phyloP scores from a whole-genome alignment of 768 basidiomycete species.

The Russula olivacea region DNA sequence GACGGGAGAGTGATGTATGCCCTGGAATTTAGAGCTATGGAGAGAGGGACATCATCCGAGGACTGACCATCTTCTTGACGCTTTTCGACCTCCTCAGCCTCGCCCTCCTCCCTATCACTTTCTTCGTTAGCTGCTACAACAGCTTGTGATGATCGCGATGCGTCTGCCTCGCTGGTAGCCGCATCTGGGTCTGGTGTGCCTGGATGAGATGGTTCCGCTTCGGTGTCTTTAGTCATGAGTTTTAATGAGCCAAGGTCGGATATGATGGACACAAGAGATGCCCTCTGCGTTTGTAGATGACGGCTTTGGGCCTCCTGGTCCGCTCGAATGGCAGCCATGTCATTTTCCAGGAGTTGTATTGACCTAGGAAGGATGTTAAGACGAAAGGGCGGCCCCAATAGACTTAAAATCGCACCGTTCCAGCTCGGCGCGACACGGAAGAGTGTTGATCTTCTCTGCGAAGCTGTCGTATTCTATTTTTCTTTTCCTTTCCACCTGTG shows the following conservation, averaged over 20 bases:
- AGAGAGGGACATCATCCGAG: constrained; percentile 29
- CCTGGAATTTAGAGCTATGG: constrained; percentile 31
- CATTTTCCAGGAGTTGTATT: constrained; percentile 65
- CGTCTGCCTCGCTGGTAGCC: constrained; percentile 27
- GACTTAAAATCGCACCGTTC: constrained; percentile 51
- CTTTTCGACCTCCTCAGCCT: constrained; percentile 41
- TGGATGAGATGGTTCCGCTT: constrained; percentile 33
- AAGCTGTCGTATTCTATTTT: constrained; percentile 87
- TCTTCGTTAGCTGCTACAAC: constrained; percentile 36
- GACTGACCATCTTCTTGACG: constrained; percentile 35
- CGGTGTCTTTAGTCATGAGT: constrained; percentile 59
- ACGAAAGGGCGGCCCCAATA: background rate
- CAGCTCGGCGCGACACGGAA: constrained; percentile 72
- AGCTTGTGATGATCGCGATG: constrained; percentile 47
- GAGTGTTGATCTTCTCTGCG: constrained; percentile 73
- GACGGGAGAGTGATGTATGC: constrained; percentile 34
- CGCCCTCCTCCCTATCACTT: constrained; percentile 31
- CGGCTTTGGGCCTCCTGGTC: constrained; percentile 73
- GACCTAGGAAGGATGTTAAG: constrained; percentile 39
- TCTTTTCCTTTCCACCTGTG: constrained; percentile 63
- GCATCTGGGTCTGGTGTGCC: constrained; percentile 20
- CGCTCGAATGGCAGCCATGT: constrained; percentile 65
- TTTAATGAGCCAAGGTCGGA: constrained; percentile 54
- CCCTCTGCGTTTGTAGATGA: constrained; percentile 60
- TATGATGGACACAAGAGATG: constrained; percentile 60